A percentile compares a stretch with the other conserved stretches of the same genome.
phyloP scores from a whole-genome alignment of 2,329 filamentous ascomycete species.

The Aspergillus ochraceus region DNA sequence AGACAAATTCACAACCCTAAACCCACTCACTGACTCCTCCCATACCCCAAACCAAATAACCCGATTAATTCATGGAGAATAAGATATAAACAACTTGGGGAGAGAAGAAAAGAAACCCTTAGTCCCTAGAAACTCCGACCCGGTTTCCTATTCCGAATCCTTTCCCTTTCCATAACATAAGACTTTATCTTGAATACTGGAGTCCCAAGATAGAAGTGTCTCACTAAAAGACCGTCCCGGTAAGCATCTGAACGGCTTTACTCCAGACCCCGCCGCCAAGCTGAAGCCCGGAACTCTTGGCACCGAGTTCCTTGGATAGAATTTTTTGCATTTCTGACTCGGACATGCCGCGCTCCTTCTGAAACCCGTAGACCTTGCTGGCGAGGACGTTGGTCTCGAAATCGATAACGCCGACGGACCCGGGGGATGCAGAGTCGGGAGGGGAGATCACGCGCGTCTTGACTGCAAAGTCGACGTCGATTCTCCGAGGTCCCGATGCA shows the following conservation, averaged over 20 bases:
- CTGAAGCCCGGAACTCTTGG: slow-evolving; percentile 16
- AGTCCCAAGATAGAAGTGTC: background rate
- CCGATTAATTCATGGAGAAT: too few species aligned
- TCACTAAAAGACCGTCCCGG: slow-evolving; percentile 34
- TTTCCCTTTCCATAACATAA: too few species aligned
- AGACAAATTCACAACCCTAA: too few species aligned
- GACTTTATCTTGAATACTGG: too few species aligned
- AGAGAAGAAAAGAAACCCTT: background rate
- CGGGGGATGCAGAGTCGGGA: slow-evolving; percentile 14
- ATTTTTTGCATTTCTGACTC: slow-evolving; percentile 39
- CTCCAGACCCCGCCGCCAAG: slow-evolving; percentile 43
- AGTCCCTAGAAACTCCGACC: background rate
- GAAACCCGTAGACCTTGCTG: slow-evolving; percentile 43
- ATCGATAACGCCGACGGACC: slow-evolving; percentile 29
- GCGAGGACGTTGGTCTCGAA: slow-evolving; percentile 41
- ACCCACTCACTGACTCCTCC: too few species aligned
- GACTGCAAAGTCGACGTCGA: slow-evolving; percentile 44
- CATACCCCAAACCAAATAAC: too few species aligned
- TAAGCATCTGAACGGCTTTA: slow-evolving; percentile 38
- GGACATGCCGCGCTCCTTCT: slow-evolving; percentile 28
- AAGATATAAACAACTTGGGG: too few species aligned
- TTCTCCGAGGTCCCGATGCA: slow-evolving; percentile 12
- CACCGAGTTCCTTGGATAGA: slow-evolving; percentile 28
- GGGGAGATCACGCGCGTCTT: slow-evolving; percentile 26
- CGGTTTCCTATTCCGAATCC: slow-evolving; percentile 1